Evolutionary conservation across 1,284 basidiomycete species (phyloP).

Genomic region (Naganishia albida): DNA sequence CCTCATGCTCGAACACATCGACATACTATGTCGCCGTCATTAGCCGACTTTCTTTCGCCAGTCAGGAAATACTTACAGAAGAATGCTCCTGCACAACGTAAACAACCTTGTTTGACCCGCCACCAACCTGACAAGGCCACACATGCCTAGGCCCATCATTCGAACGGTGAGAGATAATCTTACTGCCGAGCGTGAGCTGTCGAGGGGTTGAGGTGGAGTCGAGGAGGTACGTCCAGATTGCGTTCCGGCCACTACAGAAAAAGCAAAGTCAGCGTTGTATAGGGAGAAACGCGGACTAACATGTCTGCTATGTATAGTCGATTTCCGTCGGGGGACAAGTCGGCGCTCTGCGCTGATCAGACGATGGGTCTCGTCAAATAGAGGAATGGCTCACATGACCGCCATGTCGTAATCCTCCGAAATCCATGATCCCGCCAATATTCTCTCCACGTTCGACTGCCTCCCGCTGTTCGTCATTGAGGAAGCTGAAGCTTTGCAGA

Average conservation of each 20-base stretch:
- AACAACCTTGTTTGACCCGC: slow-evolving; percentile 39
- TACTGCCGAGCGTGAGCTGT: slow-evolving; percentile 43
- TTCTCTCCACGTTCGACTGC: slow-evolving; percentile 31
- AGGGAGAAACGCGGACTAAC: slow-evolving; percentile 32
- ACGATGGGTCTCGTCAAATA: not conserved
- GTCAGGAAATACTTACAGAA: slow-evolving; percentile 5
- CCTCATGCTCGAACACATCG: slow-evolving; percentile 35
- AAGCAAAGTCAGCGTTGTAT: not conserved
- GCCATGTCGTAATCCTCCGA: slow-evolving; percentile 48
- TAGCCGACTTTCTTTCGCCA: too few species aligned
- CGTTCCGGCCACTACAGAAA: slow-evolving; percentile 49
- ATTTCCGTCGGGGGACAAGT: slow-evolving; percentile 47
- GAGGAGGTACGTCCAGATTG: slow-evolving; percentile 50
- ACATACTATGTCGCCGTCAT: slow-evolving; percentile 28
- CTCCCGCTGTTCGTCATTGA: slow-evolving; percentile 28
- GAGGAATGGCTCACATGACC: slow-evolving; percentile 37
- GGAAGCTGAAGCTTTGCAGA: slow-evolving; percentile 35
- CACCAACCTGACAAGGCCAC: slow-evolving; percentile 52
- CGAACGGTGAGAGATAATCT: slow-evolving; percentile 48
- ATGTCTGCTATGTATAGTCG: slow-evolving; percentile 50
- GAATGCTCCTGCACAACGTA: slow-evolving; percentile 47
- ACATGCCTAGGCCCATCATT: slow-evolving; percentile 54
- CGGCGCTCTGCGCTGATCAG: slow-evolving; percentile 35
- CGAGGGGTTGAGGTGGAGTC: slow-evolving; percentile 22
- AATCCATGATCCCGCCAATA: slow-evolving; percentile 40